Conservation (phyloP, 2,329 filamentous ascomycete species). For the Neoarthrinium moseri region DNA sequence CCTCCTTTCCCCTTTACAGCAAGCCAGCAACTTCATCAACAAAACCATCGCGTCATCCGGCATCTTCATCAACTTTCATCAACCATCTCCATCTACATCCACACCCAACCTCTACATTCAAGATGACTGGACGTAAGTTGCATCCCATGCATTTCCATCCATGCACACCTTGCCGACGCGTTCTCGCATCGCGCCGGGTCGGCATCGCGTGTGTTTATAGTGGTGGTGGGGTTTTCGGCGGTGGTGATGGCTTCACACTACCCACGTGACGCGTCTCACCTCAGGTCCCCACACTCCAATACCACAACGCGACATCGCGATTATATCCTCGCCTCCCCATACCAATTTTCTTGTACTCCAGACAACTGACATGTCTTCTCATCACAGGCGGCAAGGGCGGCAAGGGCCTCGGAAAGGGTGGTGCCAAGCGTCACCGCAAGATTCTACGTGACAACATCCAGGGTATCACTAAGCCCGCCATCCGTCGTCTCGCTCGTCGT, state of each 20-base stretch:
- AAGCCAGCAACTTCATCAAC: conserved; percentile 7
- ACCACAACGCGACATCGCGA: conserved; percentile 10
- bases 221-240: conserved; percentile 1
- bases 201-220: conserved; percentile 9
- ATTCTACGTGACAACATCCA: conserved; percentile 99
- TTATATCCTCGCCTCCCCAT: background rate
- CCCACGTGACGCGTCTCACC: conserved; percentile 8
- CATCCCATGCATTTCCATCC: conserved; percentile 17
- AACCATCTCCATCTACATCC: conserved; percentile 18
- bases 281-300: conserved; percentile 7
- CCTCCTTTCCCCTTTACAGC: conserved; percentile 17
- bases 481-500: conserved; percentile 97
- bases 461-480: conserved; percentile 98
- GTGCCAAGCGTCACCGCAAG: conserved; percentile 98
- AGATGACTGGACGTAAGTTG: conserved; percentile 72
- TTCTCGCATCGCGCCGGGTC: conserved; percentile 9
- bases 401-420: conserved; percentile 97
- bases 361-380: conserved; percentile 44
- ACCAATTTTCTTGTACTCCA: conserved; percentile 2
- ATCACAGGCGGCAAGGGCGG: conserved; percentile 86
- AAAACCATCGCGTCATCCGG: conserved; percentile 19
- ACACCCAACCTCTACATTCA: conserved; percentile 40
- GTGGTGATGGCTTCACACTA: conserved; percentile 22
- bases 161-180: conserved; percentile 13
- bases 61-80: conserved; percentile 26